Evolutionary conservation across 345 rosid genomes (phyloP).

Genomic region (Linum tenue): DNA sequence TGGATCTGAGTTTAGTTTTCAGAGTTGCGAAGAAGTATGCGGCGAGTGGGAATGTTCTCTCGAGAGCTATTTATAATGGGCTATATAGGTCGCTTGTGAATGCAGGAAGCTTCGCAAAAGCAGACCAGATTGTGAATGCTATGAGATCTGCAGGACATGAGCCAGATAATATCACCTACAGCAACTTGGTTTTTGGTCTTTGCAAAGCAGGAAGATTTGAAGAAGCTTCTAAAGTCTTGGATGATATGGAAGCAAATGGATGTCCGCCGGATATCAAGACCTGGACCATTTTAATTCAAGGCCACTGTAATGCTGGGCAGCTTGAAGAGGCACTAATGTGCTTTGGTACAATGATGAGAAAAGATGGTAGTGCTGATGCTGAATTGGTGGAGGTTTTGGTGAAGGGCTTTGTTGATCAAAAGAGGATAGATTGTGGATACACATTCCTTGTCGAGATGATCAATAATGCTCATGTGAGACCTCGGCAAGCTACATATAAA

Average conservation of each 20-base stretch:
- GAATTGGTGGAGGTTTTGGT: slow-evolving; percentile 54
- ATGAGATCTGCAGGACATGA: slow-evolving; percentile 61
- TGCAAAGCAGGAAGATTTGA: slow-evolving; percentile 68
- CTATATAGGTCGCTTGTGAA: slow-evolving; percentile 63
- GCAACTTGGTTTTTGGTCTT: slow-evolving; percentile 77
- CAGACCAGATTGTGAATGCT: slow-evolving; percentile 41
- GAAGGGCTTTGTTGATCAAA: slow-evolving; percentile 50
- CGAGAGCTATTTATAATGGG: slow-evolving; percentile 69
- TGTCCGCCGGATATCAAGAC: slow-evolving; percentile 66
- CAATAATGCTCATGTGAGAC: slow-evolving; percentile 37
- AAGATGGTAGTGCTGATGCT: slow-evolving; percentile 44
- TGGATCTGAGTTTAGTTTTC: slow-evolving; percentile 52
- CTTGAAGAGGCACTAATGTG: slow-evolving; percentile 48
- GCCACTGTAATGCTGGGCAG: slow-evolving; percentile 56
- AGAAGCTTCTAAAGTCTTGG: slow-evolving; percentile 52
- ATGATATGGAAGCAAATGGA: slow-evolving; percentile 57
- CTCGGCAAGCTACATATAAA: slow-evolving; percentile 78
- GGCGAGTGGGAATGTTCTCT: slow-evolving; percentile 40
- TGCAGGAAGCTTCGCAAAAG: slow-evolving; percentile 57
- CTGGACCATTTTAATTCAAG: slow-evolving; percentile 89
- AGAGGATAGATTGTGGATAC: slow-evolving; percentile 56
- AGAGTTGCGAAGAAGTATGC: slow-evolving; percentile 54
- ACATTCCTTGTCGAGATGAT: slow-evolving; percentile 51
- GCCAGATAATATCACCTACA: slow-evolving; percentile 81
- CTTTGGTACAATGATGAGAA: slow-evolving; percentile 56